These are phyloP conservation scores for Hortiboletus flavorubellus DNA, from an alignment of 768 basidiomycete species.

Conservation along the genomic window DNA sequence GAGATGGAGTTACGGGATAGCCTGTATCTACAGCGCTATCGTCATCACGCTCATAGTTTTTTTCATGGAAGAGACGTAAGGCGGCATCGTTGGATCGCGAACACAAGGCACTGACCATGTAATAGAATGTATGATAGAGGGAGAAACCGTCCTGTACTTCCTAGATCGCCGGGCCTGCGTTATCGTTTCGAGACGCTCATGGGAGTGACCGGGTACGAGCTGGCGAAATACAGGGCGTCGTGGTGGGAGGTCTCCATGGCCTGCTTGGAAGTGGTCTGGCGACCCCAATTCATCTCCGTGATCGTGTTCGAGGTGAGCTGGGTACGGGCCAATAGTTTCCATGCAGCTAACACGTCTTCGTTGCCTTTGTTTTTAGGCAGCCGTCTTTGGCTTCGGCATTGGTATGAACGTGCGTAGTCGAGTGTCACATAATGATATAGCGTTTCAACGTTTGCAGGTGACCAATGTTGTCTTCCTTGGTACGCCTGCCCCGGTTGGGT, in stretches of 20 bases:
- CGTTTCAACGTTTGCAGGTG: constrained; percentile 31
- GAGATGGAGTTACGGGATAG: constrained; percentile 55
- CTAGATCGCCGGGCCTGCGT: constrained; percentile 30
- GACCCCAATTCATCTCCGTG: constrained; percentile 44
- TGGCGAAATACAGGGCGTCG: constrained; percentile 43
- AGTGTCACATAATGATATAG: not conserved
- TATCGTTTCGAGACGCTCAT: constrained; percentile 46
- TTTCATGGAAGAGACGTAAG: constrained; percentile 50
- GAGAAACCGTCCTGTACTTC: constrained; percentile 29
- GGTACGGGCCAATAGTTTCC: not conserved
- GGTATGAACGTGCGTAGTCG: constrained; percentile 38
- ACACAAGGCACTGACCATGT: not conserved
- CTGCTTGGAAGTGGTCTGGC: constrained; percentile 42
- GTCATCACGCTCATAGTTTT: constrained; percentile 45
- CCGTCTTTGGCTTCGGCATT: constrained; percentile 48
- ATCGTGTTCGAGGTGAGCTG: constrained; percentile 37
- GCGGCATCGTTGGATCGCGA: not conserved
- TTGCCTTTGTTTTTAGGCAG: constrained; percentile 23
- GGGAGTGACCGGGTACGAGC: constrained; percentile 45
- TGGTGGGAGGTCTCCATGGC: constrained; percentile 36
- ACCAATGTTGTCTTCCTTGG: constrained; percentile 56
- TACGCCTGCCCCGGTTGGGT: constrained; percentile 43
- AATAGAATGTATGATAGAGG: constrained; percentile 48
- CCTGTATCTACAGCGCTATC: constrained; percentile 44
- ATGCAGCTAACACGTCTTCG: not conserved